A percentile compares a stretch with the other conserved stretches of the same genome.
These are phyloP conservation scores for Pleoardoris graminearum DNA, from an alignment of 2,329 filamentous ascomycete genomes.

Conservation along the genomic window DNA sequence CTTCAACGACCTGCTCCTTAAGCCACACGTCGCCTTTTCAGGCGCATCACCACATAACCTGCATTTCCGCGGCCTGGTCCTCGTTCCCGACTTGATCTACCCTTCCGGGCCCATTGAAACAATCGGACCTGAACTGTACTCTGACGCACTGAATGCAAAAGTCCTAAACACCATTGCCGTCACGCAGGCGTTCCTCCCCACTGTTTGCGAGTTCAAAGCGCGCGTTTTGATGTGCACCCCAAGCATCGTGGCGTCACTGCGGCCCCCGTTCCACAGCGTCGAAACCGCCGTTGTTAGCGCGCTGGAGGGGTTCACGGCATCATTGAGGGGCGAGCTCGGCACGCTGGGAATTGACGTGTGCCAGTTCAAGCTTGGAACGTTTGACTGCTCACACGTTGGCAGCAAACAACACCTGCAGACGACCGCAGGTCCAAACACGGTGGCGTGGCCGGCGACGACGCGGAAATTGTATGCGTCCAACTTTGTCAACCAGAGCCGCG, in stretches of 20 bases:
- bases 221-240: slow-evolving; percentile 77
- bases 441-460: slow-evolving; percentile 44
- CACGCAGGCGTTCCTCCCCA: slow-evolving; percentile 77
- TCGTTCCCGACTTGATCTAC: slow-evolving; percentile 79
- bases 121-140: slow-evolving; percentile 80
- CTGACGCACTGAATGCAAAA: slow-evolving; percentile 89
- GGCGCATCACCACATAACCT: slow-evolving; percentile 76
- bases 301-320: slow-evolving; percentile 81
- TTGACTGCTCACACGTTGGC: slow-evolving; percentile 74
- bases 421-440: slow-evolving; percentile 36
- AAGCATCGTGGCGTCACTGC: slow-evolving; percentile 77
- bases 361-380: slow-evolving; percentile 87
- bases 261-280: slow-evolving; percentile 78
- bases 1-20: slow-evolving; percentile 72
- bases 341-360: slow-evolving; percentile 77
- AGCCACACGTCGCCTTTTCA: slow-evolving; percentile 74
- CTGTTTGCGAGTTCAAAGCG: slow-evolving; percentile 59
- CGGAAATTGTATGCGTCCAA: slow-evolving; percentile 43
- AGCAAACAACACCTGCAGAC: slow-evolving; percentile 47
- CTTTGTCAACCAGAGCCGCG: slow-evolving; percentile 42
- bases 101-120: slow-evolving; percentile 83
- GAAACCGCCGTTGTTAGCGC: slow-evolving; percentile 86
- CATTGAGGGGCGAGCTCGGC: slow-evolving; percentile 76
- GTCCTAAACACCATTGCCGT: slow-evolving; percentile 87
- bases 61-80: slow-evolving; percentile 75